These are phyloP conservation scores for Brettanomyces naardenensis DNA, from an alignment of 805 yeast genomes.

Conservation along the genomic window DNA sequence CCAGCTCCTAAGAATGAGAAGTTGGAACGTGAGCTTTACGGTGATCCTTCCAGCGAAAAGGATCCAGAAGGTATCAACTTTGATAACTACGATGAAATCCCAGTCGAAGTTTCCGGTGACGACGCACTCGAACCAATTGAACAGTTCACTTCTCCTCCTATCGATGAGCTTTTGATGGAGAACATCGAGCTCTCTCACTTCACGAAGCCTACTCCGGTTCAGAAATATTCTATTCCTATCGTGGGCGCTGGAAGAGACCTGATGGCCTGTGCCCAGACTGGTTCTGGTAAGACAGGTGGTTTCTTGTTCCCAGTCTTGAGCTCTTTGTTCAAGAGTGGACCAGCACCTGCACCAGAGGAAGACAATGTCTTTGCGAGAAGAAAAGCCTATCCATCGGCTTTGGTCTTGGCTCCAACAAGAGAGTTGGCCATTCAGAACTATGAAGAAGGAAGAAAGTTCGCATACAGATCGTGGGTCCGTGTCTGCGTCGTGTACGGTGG, in stretches of 20 bases:
- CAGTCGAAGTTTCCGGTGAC: constrained; percentile 95
- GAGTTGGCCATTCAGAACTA: constrained; percentile 95
- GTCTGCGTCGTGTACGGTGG: constrained; percentile 98
- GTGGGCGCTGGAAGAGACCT: constrained; percentile 67
- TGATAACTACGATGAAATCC: constrained; percentile 97
- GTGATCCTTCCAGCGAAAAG: constrained; percentile 69
- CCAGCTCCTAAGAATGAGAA: constrained; percentile 69
- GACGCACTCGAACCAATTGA: constrained; percentile 90
- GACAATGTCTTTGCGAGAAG: constrained; percentile 46
- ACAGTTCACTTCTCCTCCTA: constrained; percentile 84
- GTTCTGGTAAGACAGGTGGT: constrained; percentile 99
- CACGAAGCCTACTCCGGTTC: constrained; percentile 95
- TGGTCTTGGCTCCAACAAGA: constrained; percentile 98
- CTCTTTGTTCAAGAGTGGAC: constrained; percentile 84
- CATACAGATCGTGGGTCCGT: constrained; percentile 97
- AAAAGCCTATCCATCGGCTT: constrained; percentile 90
- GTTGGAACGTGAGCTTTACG: constrained; percentile 76
- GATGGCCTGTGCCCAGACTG: constrained; percentile 96
- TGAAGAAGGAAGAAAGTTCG: constrained; percentile 92
- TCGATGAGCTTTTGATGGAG: constrained; percentile 77
- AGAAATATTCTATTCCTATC: constrained; percentile 81
- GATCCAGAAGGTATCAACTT: constrained; percentile 93
- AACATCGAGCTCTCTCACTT: constrained; percentile 86
- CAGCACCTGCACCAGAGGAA: constrained; percentile 47
- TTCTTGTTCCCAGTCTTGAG: constrained; percentile 96